Conservation (phyloP, 768 basidiomycete genomes). For the Suillus subluteus region DNA sequence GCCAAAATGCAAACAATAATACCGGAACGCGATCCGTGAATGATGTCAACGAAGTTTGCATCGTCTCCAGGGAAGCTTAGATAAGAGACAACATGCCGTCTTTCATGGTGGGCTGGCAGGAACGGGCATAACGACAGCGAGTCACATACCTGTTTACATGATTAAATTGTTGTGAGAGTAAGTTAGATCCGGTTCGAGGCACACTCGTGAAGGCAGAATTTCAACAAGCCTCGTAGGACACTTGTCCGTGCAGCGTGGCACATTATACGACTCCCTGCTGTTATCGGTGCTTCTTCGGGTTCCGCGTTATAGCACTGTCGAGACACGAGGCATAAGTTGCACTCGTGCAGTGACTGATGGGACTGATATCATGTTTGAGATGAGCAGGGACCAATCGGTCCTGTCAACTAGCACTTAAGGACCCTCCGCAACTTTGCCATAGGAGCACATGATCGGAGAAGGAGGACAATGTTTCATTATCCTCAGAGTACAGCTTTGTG, state of each 20-base stretch:
- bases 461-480: conserved; percentile 2
- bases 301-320: not conserved
- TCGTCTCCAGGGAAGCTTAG: not conserved
- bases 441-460: not conserved
- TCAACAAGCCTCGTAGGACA: not conserved
- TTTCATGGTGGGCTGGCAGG: not conserved
- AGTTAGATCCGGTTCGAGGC: conserved; percentile 4
- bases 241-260: not conserved
- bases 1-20: conserved; percentile 4
- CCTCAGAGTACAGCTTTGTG: conserved; percentile 3
- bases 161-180: not conserved
- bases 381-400: not conserved
- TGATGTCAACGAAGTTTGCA: not conserved
- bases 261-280: not conserved
- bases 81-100: not conserved
- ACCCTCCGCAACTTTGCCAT: not conserved
- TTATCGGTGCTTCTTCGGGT: not conserved
- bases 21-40: not conserved
- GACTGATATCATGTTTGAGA: not conserved
- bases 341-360: not conserved
- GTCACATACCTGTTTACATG: not conserved
- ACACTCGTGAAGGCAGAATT: not conserved
- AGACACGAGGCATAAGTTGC: not conserved
- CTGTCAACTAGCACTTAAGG: not conserved
- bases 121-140: not conserved